Percentiles rank a stretch among this genome's conserved stretches.
phyloP scores from a whole-genome alignment of 1,284 basidiomycete genomes.

The Ceratobasidium papillatum region DNA sequence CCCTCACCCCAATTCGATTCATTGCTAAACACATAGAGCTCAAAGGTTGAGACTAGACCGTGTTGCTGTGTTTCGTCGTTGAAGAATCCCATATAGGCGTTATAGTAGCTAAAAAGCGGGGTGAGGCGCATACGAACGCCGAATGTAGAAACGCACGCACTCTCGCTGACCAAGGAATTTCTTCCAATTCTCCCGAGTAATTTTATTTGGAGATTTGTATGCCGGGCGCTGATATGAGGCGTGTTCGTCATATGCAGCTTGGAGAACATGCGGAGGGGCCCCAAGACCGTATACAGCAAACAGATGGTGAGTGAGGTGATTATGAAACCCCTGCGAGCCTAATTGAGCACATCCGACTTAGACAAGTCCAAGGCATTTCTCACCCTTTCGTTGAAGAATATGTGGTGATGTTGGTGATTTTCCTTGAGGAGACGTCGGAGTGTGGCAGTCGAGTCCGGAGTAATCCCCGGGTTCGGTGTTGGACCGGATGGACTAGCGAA shows the following conservation, averaged over 20 bases:
- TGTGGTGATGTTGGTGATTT: constrained; percentile 66
- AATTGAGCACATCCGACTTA: constrained; percentile 55
- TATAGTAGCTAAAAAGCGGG: constrained; percentile 60
- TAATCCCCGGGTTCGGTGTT: constrained; percentile 58
- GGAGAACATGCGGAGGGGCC: constrained; percentile 18
- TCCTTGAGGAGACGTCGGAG: constrained; percentile 61
- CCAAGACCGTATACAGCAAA: constrained; percentile 41
- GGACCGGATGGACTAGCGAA: constrained; percentile 48
- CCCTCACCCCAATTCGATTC: constrained; percentile 58
- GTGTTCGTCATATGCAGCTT: constrained; percentile 38
- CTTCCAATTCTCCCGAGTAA: constrained; percentile 41
- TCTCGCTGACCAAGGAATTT: constrained; percentile 38
- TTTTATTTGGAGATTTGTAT: constrained; percentile 31
- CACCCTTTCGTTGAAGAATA: constrained; percentile 65
- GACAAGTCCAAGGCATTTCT: constrained; percentile 61
- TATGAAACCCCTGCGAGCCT: constrained; percentile 24
- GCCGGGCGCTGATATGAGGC: constrained; percentile 29
- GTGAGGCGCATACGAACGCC: neutral
- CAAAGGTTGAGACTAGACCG: constrained; percentile 57
- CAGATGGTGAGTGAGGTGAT: constrained; percentile 42
- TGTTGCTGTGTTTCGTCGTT: constrained; percentile 56
- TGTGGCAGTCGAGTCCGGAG: constrained; percentile 57
- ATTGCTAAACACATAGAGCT: constrained; percentile 66
- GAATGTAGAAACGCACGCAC: constrained; percentile 12
- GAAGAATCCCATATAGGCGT: constrained; percentile 68